Conservation (phyloP, 2,329 filamentous ascomycete species). For the Monosporascus cannonballus region DNA sequence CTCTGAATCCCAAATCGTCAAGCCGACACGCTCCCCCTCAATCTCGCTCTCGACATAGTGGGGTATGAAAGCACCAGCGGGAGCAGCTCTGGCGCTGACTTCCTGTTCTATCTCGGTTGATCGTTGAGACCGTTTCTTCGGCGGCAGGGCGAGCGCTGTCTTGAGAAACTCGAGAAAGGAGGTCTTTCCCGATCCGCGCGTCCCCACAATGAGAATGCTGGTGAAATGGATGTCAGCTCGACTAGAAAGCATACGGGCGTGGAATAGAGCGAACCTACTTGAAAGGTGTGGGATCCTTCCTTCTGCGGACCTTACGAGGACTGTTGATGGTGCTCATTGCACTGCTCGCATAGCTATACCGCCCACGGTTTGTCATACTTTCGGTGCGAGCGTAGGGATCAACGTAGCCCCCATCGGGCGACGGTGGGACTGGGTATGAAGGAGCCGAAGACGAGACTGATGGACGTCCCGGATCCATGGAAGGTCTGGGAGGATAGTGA, state of each 20-base stretch:
- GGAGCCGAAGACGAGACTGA: constrained; percentile 38
- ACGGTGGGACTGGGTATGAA: constrained; percentile 52
- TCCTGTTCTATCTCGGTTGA: constrained; percentile 47
- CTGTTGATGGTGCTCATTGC: constrained; percentile 88
- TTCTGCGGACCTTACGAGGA: constrained; percentile 81
- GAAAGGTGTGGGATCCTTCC: constrained; percentile 96
- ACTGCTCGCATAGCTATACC: constrained; percentile 94
- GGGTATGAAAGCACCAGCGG: constrained; percentile 70
- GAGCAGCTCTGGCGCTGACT: constrained; percentile 44
- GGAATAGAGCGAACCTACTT: constrained; percentile 61
- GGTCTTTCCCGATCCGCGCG: constrained; percentile 84
- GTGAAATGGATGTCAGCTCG: constrained; percentile 11
- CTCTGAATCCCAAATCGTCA: constrained; percentile 95
- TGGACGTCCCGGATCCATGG: constrained; percentile 45
- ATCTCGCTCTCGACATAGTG: constrained; percentile 94
- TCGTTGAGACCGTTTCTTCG: constrained; percentile 63
- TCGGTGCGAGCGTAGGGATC: constrained; percentile 80
- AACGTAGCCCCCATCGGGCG: constrained; percentile 54
- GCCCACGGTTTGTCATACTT: constrained; percentile 94
- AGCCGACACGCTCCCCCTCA: constrained; percentile 80
- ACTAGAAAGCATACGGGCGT: background rate
- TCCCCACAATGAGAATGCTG: constrained; percentile 86
- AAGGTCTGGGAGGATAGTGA: constrained; percentile 36
- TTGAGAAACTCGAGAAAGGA: constrained; percentile 96
- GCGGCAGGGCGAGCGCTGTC: constrained; percentile 74